Conservation (phyloP, 257 asterid species). For the Salvia hispanica region DNA sequence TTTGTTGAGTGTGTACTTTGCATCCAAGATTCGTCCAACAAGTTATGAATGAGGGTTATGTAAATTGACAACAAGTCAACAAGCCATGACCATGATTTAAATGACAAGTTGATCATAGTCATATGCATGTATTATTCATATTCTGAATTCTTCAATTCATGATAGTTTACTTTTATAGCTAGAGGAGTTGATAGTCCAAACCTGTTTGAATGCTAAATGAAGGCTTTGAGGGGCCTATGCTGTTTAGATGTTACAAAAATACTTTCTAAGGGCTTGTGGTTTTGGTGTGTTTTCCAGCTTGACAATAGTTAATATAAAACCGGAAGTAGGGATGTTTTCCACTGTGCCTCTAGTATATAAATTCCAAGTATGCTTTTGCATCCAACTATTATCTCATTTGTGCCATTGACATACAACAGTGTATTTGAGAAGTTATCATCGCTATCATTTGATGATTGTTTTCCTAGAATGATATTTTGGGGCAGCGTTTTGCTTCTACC, state of each 20-base stretch:
- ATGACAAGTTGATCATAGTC: constrained; percentile 21
- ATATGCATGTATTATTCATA: neutral
- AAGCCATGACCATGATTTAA: constrained; percentile 12
- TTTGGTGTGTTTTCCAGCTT: constrained; percentile 18
- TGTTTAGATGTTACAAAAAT: neutral
- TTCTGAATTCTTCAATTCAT: neutral
- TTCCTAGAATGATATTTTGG: neutral
- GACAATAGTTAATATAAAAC: neutral
- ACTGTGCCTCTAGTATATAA: neutral
- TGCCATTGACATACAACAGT: constrained; percentile 13
- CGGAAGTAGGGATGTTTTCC: neutral
- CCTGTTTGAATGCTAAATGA: constrained; percentile 6
- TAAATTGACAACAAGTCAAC: constrained; percentile 20
- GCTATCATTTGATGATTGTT: neutral
- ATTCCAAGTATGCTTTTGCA: neutral
- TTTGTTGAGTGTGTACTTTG: constrained; percentile 6
- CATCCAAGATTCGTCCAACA: constrained; percentile 2
- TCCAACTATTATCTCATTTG: neutral
- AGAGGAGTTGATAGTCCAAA: constrained; percentile 4
- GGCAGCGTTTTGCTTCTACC: neutral
- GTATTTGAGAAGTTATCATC: constrained; percentile 1
- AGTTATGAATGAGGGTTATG: neutral
- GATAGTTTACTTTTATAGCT: neutral
- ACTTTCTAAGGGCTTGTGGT: neutral
- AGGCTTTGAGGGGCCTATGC: constrained; percentile 2